phyloP scores from a whole-genome alignment of 495 filamentous ascomycete species.

The Amorphotheca resinae region DNA sequence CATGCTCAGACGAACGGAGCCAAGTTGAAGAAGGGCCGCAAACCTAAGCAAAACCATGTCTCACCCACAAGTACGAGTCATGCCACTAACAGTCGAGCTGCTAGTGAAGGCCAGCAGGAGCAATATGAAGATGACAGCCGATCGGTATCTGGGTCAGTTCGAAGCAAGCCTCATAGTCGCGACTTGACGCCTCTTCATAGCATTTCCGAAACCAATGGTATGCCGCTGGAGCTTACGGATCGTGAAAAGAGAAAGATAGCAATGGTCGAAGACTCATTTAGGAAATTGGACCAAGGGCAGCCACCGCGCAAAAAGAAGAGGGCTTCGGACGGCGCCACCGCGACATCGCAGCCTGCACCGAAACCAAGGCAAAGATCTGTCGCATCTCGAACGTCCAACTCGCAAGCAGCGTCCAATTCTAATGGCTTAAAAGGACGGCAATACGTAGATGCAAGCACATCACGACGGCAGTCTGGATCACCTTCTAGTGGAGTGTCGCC shows the following conservation, averaged over 20 bases:
- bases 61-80: slow-evolving; percentile 59
- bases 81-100: slow-evolving; percentile 64
- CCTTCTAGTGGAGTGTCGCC: slow-evolving; percentile 31
- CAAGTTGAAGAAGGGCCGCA: slow-evolving; percentile 46
- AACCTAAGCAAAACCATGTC: slow-evolving; percentile 37
- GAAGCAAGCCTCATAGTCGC: slow-evolving; percentile 65
- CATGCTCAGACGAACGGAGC: slow-evolving; percentile 36
- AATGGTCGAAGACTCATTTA: slow-evolving; percentile 65
- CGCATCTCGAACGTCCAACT: slow-evolving; percentile 20
- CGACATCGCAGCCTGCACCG: slow-evolving; percentile 22
- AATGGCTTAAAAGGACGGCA: slow-evolving; percentile 27
- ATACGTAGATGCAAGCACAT: slow-evolving; percentile 37
- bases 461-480: slow-evolving; percentile 35
- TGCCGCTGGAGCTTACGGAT: slow-evolving; percentile 58
- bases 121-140: slow-evolving; percentile 45
- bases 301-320: slow-evolving; percentile 42
- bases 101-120: slow-evolving; percentile 55
- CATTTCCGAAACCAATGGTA: slow-evolving; percentile 36
- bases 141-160: slow-evolving; percentile 62
- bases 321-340: slow-evolving; percentile 41
- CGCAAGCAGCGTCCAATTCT: slow-evolving; percentile 9
- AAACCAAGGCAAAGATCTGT: slow-evolving; percentile 21
- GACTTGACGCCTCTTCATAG: slow-evolving; percentile 56
- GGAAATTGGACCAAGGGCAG: slow-evolving; percentile 50
- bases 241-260: slow-evolving; percentile 81